Evolutionary conservation across 2,329 filamentous ascomycete genomes (phyloP).

Genomic region (Aspergillus transmontanensis): DNA sequence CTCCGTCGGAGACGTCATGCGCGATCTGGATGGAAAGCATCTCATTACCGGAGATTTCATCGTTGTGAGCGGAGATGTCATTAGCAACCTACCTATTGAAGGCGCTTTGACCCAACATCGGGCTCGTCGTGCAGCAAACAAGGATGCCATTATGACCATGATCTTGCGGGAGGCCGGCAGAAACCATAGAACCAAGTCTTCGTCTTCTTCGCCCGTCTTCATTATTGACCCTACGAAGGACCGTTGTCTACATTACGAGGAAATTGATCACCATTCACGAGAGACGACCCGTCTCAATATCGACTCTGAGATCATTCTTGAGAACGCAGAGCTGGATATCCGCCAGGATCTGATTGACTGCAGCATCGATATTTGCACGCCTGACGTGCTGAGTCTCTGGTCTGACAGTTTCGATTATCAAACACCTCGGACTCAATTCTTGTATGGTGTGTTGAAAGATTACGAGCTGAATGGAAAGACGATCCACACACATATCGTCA

Average conservation of each 20-base stretch:
- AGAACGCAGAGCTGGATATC: constrained; percentile 75
- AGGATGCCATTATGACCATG: constrained; percentile 98
- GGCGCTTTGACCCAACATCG: constrained; percentile 76
- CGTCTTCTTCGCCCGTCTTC: constrained; percentile 78
- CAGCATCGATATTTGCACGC: constrained; percentile 95
- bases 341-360: constrained; percentile 89
- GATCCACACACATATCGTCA: constrained; percentile 86
- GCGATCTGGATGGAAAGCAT: constrained; percentile 84
- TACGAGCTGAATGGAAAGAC: constrained; percentile 96
- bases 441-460: constrained; percentile 92
- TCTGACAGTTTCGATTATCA: constrained; percentile 98
- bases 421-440: constrained; percentile 80
- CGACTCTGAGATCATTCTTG: constrained; percentile 76
- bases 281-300: constrained; percentile 63
- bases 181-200: constrained; percentile 74
- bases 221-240: constrained; percentile 79
- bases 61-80: constrained; percentile 86
- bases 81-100: constrained; percentile 87
- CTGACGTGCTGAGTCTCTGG: constrained; percentile 91
- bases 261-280: constrained; percentile 68
- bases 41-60: constrained; percentile 90
- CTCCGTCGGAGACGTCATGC: constrained; percentile 90
- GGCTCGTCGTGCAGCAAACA: constrained; percentile 77
- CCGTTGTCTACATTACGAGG: constrained; percentile 90
- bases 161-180: constrained; percentile 77